Percentiles rank a stretch among this genome's conserved stretches.
These are phyloP conservation scores for Rhizoctonia solani DNA, from an alignment of 1,284 basidiomycete genomes.

Conservation along the genomic window DNA sequence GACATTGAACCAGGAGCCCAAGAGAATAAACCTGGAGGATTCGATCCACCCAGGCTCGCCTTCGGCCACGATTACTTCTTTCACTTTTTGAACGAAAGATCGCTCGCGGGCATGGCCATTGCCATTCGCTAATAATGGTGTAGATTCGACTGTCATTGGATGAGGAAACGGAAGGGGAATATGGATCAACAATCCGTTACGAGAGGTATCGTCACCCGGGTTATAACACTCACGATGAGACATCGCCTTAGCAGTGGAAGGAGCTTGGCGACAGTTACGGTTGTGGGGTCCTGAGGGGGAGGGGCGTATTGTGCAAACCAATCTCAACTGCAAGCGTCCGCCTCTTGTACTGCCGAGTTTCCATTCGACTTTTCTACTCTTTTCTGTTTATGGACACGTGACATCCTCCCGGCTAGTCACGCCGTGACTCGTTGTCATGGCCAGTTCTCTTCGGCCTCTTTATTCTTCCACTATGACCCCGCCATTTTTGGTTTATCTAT, in stretches of 20 bases:
- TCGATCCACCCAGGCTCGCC: constrained; percentile 63
- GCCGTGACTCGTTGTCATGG: too few relatives aligned
- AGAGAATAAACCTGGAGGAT: constrained; percentile 69
- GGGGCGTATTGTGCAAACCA: too few relatives aligned
- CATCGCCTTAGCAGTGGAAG: not conserved
- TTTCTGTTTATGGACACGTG: too few relatives aligned
- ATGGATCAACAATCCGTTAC: constrained; percentile 18
- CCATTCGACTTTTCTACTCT: too few relatives aligned
- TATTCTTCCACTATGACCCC: too few relatives aligned
- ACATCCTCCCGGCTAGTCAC: too few relatives aligned
- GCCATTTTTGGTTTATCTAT: too few relatives aligned
- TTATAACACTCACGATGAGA: constrained; percentile 11
- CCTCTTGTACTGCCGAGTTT: too few relatives aligned
- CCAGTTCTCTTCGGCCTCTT: too few relatives aligned
- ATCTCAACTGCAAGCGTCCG: too few relatives aligned
- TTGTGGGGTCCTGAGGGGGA: constrained; percentile 5
- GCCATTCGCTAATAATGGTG: constrained; percentile 40
- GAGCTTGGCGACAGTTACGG: constrained; percentile 10
- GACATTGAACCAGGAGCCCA: constrained; percentile 76
- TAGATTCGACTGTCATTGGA: constrained; percentile 21
- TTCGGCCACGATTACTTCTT: constrained; percentile 57
- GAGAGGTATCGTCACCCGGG: not conserved
- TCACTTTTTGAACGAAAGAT: constrained; percentile 50
- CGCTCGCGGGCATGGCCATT: constrained; percentile 42
- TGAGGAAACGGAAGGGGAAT: constrained; percentile 12